Evolutionary conservation across 495 filamentous ascomycete species (phyloP), one percentile per base, ranked within the genome.

Genomic region (Lasiosphaeria miniovina): DNA sequence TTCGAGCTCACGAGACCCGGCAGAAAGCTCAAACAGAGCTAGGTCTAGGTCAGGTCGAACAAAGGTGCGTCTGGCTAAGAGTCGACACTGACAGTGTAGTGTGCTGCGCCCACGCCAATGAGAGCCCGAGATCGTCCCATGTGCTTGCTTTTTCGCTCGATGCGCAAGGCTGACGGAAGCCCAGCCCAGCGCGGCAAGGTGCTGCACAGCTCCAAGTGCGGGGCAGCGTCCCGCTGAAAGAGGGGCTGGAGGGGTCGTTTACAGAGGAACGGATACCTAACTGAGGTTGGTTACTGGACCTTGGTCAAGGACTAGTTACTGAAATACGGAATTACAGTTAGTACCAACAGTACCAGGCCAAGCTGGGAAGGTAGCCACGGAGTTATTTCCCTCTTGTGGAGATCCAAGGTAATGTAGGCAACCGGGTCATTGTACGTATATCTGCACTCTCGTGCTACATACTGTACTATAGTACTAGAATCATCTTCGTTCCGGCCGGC

Each of bases 101-200:
- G 14, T 38, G 7, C 14, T n/a, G 11, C 2, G 15, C 5, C 38
- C 40, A 60, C 52, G 32, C 69, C 69, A 72, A 72, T 72, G 52
- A 52, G 54, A 58, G 40, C 31, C 52, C 57, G 32, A 24, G 9
- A 62, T 62, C 40, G 15, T 50, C 34, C 60, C 69, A 70, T 68
- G 68, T 72, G 69, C 52, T 61, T 12, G 41, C n/a, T 45, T 49
- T 31, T 52, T 15, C 52, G 57, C 36, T 24, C 52, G 32, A 54
- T 60, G 57, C 61, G 62, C 55, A 67, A 56, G 55, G 58, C 63
- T 66, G 61, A 63, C 48, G 58, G 59, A 64, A 54, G 58, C 36
- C 32, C 43, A 57, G 49, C 34, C 55, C n/a, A 49, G 15, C 41
- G 24, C 31, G 55, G 33, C 14, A 46, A 57, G 51, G 33, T 35